Conservation (phyloP, 352 stramenopile genomes). For the Phytophthora nicotianae region DNA sequence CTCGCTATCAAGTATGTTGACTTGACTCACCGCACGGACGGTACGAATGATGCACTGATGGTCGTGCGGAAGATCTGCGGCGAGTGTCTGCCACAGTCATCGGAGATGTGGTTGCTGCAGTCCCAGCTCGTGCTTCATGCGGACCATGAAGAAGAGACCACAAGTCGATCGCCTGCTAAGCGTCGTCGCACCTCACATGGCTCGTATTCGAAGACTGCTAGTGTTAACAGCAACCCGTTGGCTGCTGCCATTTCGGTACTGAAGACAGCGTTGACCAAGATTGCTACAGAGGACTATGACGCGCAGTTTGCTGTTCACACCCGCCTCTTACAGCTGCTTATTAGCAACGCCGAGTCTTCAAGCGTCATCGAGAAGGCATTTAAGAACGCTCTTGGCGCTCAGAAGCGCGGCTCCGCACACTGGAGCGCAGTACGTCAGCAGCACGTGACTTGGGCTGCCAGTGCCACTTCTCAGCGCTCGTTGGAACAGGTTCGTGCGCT, state of each 20-base stretch:
- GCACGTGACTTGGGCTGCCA: slow-evolving; percentile 66
- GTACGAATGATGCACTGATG: slow-evolving; percentile 50
- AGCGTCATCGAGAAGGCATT: slow-evolving; percentile 53
- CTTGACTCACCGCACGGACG: slow-evolving; percentile 72
- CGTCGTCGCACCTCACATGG: slow-evolving; percentile 53
- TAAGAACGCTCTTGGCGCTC: slow-evolving; percentile 50
- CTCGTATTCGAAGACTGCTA: slow-evolving; percentile 18
- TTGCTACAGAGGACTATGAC: slow-evolving; percentile 45
- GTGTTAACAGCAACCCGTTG: slow-evolving; percentile 31
- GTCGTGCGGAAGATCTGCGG: slow-evolving; percentile 50
- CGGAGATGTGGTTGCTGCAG: slow-evolving; percentile 70
- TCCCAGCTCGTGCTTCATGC: slow-evolving; percentile 73
- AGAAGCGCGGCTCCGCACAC: slow-evolving; percentile 49
- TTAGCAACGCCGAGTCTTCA: slow-evolving; percentile 32
- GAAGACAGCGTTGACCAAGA: slow-evolving; percentile 47
- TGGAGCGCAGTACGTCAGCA: slow-evolving; percentile 70
- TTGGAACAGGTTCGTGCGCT: slow-evolving; percentile 47
- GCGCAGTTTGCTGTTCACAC: slow-evolving; percentile 55
- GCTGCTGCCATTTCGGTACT: slow-evolving; percentile 51
- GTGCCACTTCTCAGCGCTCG: slow-evolving; percentile 28
- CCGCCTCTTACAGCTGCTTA: slow-evolving; percentile 62
- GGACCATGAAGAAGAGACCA: slow-evolving; percentile 27
- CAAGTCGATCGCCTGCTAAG: slow-evolving; percentile 40
- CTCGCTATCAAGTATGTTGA: slow-evolving; percentile 69
- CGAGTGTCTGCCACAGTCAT: slow-evolving; percentile 37